phyloP scores from a whole-genome alignment of 257 asterid genomes.

The Ballota nigra region DNA sequence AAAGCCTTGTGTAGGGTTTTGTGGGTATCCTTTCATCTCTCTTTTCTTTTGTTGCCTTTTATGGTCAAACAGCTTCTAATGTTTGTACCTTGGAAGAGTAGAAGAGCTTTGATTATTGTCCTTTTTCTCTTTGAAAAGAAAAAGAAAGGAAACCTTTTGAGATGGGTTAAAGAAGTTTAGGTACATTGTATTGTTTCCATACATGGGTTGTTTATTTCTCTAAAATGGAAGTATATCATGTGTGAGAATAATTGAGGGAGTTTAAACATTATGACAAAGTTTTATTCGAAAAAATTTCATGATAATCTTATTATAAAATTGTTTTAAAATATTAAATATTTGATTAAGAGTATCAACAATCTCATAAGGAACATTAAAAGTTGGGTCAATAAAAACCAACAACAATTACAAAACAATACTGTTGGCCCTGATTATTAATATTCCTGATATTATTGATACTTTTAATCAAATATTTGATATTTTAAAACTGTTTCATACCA shows the following conservation, averaged over 20 bases:
- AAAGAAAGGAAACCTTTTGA: background rate
- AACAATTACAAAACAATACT: too few relatives aligned
- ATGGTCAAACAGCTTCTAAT: background rate
- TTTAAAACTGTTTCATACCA: too few relatives aligned
- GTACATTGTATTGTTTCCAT: background rate
- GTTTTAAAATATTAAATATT: too few relatives aligned
- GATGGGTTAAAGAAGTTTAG: background rate
- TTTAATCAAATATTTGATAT: too few relatives aligned
- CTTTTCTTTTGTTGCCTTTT: background rate
- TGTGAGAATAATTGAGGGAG: background rate
- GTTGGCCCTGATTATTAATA: too few relatives aligned
- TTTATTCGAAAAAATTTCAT: too few relatives aligned
- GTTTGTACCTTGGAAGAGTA: slow-evolving; percentile 9
- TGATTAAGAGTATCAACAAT: too few relatives aligned
- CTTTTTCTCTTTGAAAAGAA: background rate
- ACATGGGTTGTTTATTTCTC: background rate
- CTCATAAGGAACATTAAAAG: too few relatives aligned
- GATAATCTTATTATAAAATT: too few relatives aligned
- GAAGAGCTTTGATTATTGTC: background rate
- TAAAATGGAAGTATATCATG: background rate
- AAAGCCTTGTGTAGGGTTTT: slow-evolving; percentile 25
- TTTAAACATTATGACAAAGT: too few relatives aligned
- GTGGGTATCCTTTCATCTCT: background rate
- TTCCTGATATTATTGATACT: too few relatives aligned
- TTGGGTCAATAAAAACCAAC: too few relatives aligned